Base-by-base conservation (phyloP, 306 rosid species). In the Dalbergia oliveri region DNA sequence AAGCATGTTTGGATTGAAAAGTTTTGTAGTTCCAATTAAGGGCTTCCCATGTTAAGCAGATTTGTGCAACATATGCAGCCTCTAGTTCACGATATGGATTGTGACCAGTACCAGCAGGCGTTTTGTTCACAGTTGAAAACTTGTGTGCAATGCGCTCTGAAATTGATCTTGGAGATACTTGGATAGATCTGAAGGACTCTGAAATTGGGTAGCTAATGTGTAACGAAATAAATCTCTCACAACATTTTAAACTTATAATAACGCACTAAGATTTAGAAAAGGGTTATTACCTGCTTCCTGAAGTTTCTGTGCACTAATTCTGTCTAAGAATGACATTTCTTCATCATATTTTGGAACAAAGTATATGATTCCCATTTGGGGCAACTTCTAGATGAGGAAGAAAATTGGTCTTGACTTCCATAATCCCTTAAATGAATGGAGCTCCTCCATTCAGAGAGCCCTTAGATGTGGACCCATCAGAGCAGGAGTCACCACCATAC, bases 291-390 rank as follows among this genome's bases (percentile, higher is more conserved):
- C 98, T 18, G 90, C 89, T 87, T 94, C 97, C 15, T 86, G 90
- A 85, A 88, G 97, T 86, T 94, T 94, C 69, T 89, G 97, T 70
- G 98, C 89, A 84, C 85, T 91, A 73, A 89, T 77, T 90, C 88
- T 84, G 72, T 94, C 91, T 33, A 94, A 71, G 84, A 90, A 88
- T 86, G 83, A 81, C 94, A 89, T 91, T 76, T 94, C 97, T 81
- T 94, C 97, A 79, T 94, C 98, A 77, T 91, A 91, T 88, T 91
- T 75, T 94, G 94, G 57, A 94, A 93, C 44, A 89, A 79, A 10
- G 97, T 88, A 84, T 90, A 94, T 72, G 98, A 94, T 70, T 94
- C 98, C 98, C 95, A 94, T 67, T 94, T 94, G 62, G 95, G 93
- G 49, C 98, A 91, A 82, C 98, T 94, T 6, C 93, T 84, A 2